Evolutionary conservation across 306 rosid species (phyloP).

Genomic region (Sicyos baderoa): DNA sequence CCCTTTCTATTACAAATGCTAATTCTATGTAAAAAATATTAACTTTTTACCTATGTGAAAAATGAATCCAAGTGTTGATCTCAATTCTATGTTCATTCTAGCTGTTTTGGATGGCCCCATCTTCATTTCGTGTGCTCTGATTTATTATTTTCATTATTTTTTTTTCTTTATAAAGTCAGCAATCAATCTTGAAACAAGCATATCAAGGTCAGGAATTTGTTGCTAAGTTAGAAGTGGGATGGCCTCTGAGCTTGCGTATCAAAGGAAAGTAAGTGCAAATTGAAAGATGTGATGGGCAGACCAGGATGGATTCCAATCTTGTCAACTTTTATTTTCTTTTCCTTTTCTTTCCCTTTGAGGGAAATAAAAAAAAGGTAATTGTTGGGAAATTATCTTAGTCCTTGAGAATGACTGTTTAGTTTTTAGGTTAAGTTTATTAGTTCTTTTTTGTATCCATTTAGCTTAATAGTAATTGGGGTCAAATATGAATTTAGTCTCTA

Average conservation of each 20-base stretch:
- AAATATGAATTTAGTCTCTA: too few species aligned
- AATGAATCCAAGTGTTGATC: not conserved
- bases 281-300: conserved; percentile 7
- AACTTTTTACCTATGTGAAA: not conserved
- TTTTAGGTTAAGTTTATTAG: not conserved
- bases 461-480: too few species aligned
- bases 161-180: not conserved
- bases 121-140: not conserved
- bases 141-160: not conserved
- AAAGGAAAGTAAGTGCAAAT: conserved; percentile 12
- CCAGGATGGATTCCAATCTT: conserved; percentile 9
- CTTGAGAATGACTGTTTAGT: not conserved
- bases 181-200: not conserved
- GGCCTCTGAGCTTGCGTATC: not conserved
- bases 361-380: not conserved
- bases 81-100: not conserved
- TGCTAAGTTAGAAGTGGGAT: not conserved
- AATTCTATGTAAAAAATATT: conserved; percentile 3
- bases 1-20: not conserved
- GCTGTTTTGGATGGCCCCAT: not conserved
- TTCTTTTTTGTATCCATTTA: too few species aligned
- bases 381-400: not conserved
- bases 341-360: not conserved
- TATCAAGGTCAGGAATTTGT: not conserved
- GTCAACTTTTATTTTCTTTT: not conserved